phyloP scores from a whole-genome alignment of 345 rosid genomes.

The Populus alba region DNA sequence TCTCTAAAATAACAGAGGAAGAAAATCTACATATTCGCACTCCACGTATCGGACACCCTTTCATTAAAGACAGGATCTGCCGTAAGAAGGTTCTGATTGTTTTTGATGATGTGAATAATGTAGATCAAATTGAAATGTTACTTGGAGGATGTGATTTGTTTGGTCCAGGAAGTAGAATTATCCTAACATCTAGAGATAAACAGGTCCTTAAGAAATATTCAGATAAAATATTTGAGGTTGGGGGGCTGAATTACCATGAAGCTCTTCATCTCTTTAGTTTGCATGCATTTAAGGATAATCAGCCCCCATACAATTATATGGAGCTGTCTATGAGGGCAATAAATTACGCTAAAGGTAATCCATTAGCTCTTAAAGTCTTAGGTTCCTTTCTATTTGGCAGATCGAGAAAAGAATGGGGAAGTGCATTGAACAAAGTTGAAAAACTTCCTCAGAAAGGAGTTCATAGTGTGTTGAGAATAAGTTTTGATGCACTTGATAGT shows the following conservation, averaged over 20 bases:
- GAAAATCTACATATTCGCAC: no score
- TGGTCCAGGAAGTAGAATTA: constrained; percentile 1
- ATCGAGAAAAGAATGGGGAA: neutral
- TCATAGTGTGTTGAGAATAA: neutral
- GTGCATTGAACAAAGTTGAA: neutral
- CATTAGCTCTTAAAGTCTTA: constrained; percentile 16
- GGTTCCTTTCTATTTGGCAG: constrained; percentile 4
- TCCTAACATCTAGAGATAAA: neutral
- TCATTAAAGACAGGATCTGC: no score
- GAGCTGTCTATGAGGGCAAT: neutral
- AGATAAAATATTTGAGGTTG: neutral
- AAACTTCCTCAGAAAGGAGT: neutral
- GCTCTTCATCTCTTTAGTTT: neutral
- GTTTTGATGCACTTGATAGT: constrained; percentile 11
- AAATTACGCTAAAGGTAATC: neutral
- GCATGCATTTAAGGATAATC: constrained; percentile 7
- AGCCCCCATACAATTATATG: neutral
- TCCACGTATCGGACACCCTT: no score
- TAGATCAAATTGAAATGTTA: neutral
- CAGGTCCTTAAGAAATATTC: neutral
- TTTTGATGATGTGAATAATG: neutral
- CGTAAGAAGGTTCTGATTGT: neutral
- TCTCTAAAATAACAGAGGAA: neutral
- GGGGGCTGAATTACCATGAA: neutral
- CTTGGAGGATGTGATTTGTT: neutral